A percentile compares a stretch with the other conserved stretches of the same genome.
Conservation (phyloP, 2,329 filamentous ascomycete species). For the Annulohypoxylon truncatum region DNA sequence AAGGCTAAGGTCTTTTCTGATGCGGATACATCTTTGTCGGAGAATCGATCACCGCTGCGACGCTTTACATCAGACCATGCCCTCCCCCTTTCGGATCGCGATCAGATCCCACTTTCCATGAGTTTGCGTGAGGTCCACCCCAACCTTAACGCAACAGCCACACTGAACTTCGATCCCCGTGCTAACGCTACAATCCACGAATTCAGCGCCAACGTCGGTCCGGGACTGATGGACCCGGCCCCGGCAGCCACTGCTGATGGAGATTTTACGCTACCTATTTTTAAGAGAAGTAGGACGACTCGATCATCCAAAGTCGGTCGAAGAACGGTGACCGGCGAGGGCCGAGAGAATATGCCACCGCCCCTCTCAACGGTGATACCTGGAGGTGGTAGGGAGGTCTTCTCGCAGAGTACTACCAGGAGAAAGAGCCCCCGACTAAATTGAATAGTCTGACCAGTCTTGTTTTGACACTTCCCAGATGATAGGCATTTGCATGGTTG, state of each 20-base stretch:
- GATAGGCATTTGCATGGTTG: constrained; percentile 1
- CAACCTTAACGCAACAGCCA: constrained; percentile 59
- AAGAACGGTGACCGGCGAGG: constrained; percentile 54
- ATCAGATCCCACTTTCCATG: constrained; percentile 52
- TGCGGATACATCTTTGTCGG: constrained; percentile 45
- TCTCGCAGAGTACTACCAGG: constrained; percentile 59
- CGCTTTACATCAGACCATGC: constrained; percentile 39
- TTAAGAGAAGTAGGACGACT: constrained; percentile 58
- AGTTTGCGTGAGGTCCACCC: constrained; percentile 69
- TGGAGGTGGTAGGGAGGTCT: constrained; percentile 51
- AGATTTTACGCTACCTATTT: constrained; percentile 57
- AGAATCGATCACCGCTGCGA: constrained; percentile 45
- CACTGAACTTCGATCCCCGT: constrained; percentile 56
- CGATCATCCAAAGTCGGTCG: constrained; percentile 52
- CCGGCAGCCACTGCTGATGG: constrained; percentile 45
- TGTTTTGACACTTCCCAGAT: not conserved
- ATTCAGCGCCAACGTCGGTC: constrained; percentile 38
- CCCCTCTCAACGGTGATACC: constrained; percentile 44
- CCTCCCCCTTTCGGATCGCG: constrained; percentile 33
- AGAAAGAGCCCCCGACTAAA: constrained; percentile 67
- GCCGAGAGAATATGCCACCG: constrained; percentile 63
- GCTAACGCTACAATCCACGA: constrained; percentile 56
- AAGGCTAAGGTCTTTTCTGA: constrained; percentile 58
- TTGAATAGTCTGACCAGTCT: constrained; percentile 19
- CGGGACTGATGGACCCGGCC: constrained; percentile 28